Percentiles rank a stretch among this genome's conserved stretches.
Conservation (phyloP, 2,329 filamentous ascomycete genomes). For the Venturia pyrina region DNA sequence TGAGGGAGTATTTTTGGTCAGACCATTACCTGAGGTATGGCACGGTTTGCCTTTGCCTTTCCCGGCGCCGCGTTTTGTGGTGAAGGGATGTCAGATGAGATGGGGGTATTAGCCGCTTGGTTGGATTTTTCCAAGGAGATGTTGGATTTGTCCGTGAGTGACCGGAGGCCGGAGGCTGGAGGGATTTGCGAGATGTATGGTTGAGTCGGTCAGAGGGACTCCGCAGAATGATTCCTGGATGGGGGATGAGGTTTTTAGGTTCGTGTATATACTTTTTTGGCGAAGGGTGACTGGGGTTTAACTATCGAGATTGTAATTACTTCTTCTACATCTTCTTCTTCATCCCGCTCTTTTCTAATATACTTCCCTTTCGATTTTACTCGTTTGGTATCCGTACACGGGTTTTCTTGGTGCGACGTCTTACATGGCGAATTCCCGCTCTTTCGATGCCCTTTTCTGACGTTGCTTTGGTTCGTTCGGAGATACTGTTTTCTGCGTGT, state of each 20-base stretch:
- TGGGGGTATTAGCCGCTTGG: neutral
- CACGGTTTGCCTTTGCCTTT: conserved; percentile 1
- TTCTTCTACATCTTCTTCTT: neutral
- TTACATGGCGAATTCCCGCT: neutral
- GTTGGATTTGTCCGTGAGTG: neutral
- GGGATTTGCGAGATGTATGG: neutral
- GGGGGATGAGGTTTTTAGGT: neutral
- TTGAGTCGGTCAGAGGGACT: neutral
- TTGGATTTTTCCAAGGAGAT: neutral
- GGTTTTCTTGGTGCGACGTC: neutral
- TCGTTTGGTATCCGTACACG: neutral
- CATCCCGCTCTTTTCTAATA: neutral
- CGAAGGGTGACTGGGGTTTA: neutral
- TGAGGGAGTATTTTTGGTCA: neutral
- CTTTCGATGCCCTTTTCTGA: neutral
- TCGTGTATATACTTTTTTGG: neutral
- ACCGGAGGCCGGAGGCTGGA: neutral
- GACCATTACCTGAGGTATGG: neutral
- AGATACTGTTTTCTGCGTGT: no score
- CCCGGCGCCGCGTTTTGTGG: neutral
- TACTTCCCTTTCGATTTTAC: neutral
- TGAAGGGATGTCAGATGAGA: neutral
- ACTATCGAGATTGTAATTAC: neutral
- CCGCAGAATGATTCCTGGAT: neutral
- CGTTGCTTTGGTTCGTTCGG: no score